These are phyloP conservation scores for Phytophthora lateralis DNA, from an alignment of 352 stramenopile genomes.

Conservation along the genomic window DNA sequence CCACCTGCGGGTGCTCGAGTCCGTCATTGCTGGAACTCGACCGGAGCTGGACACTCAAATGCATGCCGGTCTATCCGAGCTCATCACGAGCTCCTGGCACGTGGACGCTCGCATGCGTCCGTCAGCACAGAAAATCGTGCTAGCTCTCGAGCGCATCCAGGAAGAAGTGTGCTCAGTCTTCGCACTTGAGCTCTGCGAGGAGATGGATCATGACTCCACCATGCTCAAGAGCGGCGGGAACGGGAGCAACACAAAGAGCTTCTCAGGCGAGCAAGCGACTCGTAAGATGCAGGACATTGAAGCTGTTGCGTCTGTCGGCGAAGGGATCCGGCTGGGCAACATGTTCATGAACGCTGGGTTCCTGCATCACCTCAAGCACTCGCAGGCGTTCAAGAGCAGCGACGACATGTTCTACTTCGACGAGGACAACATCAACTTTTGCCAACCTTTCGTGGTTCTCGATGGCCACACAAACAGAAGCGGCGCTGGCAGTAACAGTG, in stretches of 20 bases:
- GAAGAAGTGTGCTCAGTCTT: constrained; percentile 50
- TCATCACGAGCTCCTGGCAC: constrained; percentile 52
- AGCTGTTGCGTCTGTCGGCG: constrained; percentile 41
- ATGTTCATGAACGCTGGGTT: constrained; percentile 64
- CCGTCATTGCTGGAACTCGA: constrained; percentile 45
- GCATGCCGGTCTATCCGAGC: constrained; percentile 34
- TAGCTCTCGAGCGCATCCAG: constrained; percentile 48
- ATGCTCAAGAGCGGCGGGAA: constrained; percentile 30
- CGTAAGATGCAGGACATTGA: constrained; percentile 50
- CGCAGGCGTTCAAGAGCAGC: constrained; percentile 42
- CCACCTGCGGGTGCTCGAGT: constrained; percentile 55
- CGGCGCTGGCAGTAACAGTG: constrained; percentile 8
- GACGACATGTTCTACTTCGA: constrained; percentile 59
- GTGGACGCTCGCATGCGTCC: constrained; percentile 43
- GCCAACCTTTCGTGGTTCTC: constrained; percentile 43
- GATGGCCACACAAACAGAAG: constrained; percentile 29
- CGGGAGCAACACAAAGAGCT: constrained; percentile 27
- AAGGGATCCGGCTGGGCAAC: constrained; percentile 57
- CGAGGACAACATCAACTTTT: constrained; percentile 41
- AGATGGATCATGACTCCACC: constrained; percentile 33
- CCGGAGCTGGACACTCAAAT: constrained; percentile 43
- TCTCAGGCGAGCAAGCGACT: constrained; percentile 28
- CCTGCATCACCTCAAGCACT: constrained; percentile 60
- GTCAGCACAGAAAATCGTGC: constrained; percentile 50
- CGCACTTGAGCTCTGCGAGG: constrained; percentile 38